Base-by-base conservation (phyloP, 805 yeast genomes). In the Kodamaea hsintzibuensis region DNA sequence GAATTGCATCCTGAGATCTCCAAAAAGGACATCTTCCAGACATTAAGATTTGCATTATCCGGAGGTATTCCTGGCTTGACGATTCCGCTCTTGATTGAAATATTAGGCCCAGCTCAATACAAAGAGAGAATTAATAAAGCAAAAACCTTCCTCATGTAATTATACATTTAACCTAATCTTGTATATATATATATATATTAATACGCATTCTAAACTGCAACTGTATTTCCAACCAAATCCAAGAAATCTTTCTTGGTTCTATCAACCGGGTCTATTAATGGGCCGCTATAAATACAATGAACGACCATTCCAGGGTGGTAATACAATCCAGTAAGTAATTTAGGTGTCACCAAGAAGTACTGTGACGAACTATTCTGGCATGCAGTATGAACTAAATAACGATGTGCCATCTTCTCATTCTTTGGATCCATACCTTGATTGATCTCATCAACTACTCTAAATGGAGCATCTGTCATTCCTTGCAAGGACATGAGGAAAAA, bases 351-450 rank as follows among this genome's bases (percentile, higher is more conserved):
- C 65, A 95, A 76, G 65, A 95, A 91, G 66, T 91, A 93, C 65
- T 95, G 99, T 2, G 96, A 84, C 68, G 57, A 78, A 61, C 56
- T 80, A 7, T 63, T 64, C 40, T 60, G 57, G 65, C 97, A 89
- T 0, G 98, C 93, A 47, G 88, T 85, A 52, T 88, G 84, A 1
- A 93, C 97, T 79, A 95, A 85, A 57, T 89, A 82, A 57, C 82
- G 81, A 66, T 93, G 97, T 2, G 95, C 92, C 72, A 83, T 78
- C 57, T 92, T 82, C 69, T 95, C 99, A 65, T 95, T 95, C 56
- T 82, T 82, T 10, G 96, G 88, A 72, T 95, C 99, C 98, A 95
- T 92, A 60, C 99, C 99, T 73, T 95, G 99, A 67, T 95, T 95
- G 57, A 95, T 96, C 75, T 95, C 99, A 71, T 95, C 99, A 7